These are phyloP conservation scores for Ramicandelaber brevisporus DNA, from an alignment of 192 early-diverging fungal species.

Conservation along the genomic window DNA sequence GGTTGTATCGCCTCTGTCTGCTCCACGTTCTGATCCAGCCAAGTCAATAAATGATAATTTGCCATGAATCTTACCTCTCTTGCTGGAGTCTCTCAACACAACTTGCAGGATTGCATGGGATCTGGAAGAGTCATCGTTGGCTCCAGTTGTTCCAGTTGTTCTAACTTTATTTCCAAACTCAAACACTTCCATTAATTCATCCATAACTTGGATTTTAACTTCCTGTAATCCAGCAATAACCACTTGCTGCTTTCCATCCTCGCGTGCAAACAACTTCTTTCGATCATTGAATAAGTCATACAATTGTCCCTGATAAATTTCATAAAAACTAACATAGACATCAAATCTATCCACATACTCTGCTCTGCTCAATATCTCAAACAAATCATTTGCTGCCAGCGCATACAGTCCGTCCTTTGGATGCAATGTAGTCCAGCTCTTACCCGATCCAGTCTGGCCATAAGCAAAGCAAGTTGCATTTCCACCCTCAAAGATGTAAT, in stretches of 20 bases:
- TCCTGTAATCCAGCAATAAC: slow-evolving; percentile 76
- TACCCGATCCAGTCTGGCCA: slow-evolving; percentile 82
- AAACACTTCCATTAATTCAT: slow-evolving; percentile 76
- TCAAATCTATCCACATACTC: slow-evolving; percentile 46
- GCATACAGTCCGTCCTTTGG: slow-evolving; percentile 70
- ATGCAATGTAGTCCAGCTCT: slow-evolving; percentile 95
- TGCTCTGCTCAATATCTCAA: slow-evolving; percentile 37
- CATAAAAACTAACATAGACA: slow-evolving; percentile 78
- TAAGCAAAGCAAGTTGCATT: slow-evolving; percentile 99
- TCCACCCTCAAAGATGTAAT: slow-evolving; percentile 84
- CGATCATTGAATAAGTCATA: slow-evolving; percentile 81
- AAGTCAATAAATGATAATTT: slow-evolving; percentile 97
- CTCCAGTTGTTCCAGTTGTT: slow-evolving; percentile 85
- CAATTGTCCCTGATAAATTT: slow-evolving; percentile 91
- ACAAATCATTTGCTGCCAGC: slow-evolving; percentile 76
- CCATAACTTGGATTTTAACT: slow-evolving; percentile 60
- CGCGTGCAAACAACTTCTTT: slow-evolving; percentile 79
- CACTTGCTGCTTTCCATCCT: slow-evolving; percentile 89
- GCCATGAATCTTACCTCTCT: slow-evolving; percentile 34
- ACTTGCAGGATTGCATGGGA: slow-evolving; percentile 96
- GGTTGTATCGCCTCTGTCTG: slow-evolving; percentile 74
- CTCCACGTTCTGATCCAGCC: slow-evolving; percentile 92
- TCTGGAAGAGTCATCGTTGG: slow-evolving; percentile 83
- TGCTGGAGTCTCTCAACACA: slow-evolving; percentile 41
- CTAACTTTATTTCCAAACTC: slow-evolving; percentile 71